These are phyloP conservation scores for Penicillium antarcticum DNA, from an alignment of 495 filamentous ascomycete genomes.

Conservation along the genomic window DNA sequence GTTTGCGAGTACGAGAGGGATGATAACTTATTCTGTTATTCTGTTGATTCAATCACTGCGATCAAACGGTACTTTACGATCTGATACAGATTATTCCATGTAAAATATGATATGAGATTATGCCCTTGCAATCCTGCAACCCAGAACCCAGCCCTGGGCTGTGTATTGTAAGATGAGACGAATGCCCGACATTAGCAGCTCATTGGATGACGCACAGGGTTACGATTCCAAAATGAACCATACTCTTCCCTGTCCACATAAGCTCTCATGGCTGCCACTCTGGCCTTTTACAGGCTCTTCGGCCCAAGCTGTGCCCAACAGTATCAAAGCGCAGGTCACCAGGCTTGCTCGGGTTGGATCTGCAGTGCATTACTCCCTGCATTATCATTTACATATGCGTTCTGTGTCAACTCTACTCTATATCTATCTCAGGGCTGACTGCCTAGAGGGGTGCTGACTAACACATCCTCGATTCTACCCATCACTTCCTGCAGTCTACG, in stretches of 20 bases:
- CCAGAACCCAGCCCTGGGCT: too few species aligned
- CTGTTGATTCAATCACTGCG: not conserved
- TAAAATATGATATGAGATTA: too few species aligned
- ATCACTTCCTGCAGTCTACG: too few species aligned
- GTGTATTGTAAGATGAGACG: too few species aligned
- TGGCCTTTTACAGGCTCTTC: not conserved
- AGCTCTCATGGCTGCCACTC: not conserved
- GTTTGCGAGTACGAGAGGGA: not conserved
- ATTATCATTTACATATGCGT: slow-evolving; percentile 11
- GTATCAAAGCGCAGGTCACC: slow-evolving; percentile 22
- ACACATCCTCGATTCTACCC: too few species aligned
- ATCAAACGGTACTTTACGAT: too few species aligned
- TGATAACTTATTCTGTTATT: not conserved
- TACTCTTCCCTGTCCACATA: slow-evolving; percentile 9
- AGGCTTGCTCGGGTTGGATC: slow-evolving; percentile 14
- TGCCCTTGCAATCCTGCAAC: too few species aligned
- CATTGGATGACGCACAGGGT: too few species aligned
- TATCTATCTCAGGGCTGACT: too few species aligned
- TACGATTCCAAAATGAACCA: too few species aligned
- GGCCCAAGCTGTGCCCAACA: slow-evolving; percentile 16
- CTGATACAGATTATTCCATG: too few species aligned
- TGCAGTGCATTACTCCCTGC: slow-evolving; percentile 18
- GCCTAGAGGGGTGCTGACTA: not conserved
- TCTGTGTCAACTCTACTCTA: not conserved
- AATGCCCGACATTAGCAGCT: too few species aligned